A percentile compares a stretch with the other conserved stretches of the same genome.
Evolutionary conservation across 257 asterid species (phyloP).

Genomic region (Linaria vulgaris): DNA sequence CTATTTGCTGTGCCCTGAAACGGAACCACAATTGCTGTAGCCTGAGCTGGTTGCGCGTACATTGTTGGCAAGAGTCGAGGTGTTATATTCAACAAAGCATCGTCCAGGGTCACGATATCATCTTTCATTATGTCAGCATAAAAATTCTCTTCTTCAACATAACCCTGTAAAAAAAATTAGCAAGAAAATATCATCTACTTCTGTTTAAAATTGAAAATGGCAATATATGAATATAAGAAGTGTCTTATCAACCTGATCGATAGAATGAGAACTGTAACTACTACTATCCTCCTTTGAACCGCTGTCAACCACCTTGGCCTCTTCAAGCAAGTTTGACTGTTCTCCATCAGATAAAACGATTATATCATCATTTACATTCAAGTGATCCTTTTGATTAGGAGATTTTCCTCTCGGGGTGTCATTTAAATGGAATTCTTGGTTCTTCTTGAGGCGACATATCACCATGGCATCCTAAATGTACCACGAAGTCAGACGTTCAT

Average conservation of each 20-base stretch:
- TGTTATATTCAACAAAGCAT: slow-evolving; percentile 32
- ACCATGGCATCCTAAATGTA: slow-evolving; percentile 63
- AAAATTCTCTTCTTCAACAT: slow-evolving; percentile 61
- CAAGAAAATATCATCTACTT: not conserved
- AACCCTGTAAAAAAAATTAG: slow-evolving; percentile 35
- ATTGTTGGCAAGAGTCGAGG: slow-evolving; percentile 20
- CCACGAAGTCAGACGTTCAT: not conserved
- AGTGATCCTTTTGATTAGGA: slow-evolving; percentile 22
- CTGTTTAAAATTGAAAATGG: not conserved
- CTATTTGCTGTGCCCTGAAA: slow-evolving; percentile 65
- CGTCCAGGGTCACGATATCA: slow-evolving; percentile 70
- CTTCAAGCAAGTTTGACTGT: slow-evolving; percentile 32
- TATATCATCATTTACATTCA: slow-evolving; percentile 21
- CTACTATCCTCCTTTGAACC: slow-evolving; percentile 56
- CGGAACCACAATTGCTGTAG: slow-evolving; percentile 27
- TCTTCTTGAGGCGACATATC: slow-evolving; percentile 79
- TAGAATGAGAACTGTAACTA: slow-evolving; percentile 54
- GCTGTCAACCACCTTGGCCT: slow-evolving; percentile 32
- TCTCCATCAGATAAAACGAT: slow-evolving; percentile 39
- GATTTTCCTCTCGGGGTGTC: slow-evolving; percentile 31
- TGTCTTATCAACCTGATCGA: slow-evolving; percentile 41
- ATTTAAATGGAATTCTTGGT: slow-evolving; percentile 56
- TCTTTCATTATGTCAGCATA: slow-evolving; percentile 86
- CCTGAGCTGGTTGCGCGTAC: slow-evolving; percentile 28
- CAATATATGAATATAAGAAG: not conserved